Percentiles rank a stretch among this genome's conserved stretches.
phyloP scores from a whole-genome alignment of 2,329 filamentous ascomycete genomes.

The Trichoderma brevicompactum region DNA sequence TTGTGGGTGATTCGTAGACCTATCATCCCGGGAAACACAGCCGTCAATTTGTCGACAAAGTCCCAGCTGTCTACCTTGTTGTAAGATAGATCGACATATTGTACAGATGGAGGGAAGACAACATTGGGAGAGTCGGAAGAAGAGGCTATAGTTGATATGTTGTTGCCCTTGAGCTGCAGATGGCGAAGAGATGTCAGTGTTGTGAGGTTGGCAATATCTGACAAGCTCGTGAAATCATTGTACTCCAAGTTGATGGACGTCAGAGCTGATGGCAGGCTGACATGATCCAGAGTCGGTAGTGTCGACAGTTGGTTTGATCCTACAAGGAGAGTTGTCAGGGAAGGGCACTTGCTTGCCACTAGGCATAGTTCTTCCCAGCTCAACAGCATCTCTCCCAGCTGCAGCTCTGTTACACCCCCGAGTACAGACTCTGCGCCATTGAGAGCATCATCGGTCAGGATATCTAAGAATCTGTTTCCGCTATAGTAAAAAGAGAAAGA shows the following conservation, averaged over 20 bases:
- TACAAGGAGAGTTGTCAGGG: constrained; percentile 55
- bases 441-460: constrained; percentile 45
- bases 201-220: constrained; percentile 60
- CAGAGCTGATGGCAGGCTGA: constrained; percentile 55
- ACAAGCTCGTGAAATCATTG: constrained; percentile 67
- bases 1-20: constrained; percentile 84
- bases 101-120: constrained; percentile 58
- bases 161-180: constrained; percentile 77
- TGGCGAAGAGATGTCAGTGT: constrained; percentile 58
- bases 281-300: constrained; percentile 50
- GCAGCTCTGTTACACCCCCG: constrained; percentile 60
- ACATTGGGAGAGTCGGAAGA: constrained; percentile 40
- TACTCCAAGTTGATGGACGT: constrained; percentile 71
- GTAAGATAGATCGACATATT: constrained; percentile 74
- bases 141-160: constrained; percentile 55
- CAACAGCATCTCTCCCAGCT: constrained; percentile 69
- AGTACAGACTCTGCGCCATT: constrained; percentile 49
- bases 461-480: constrained; percentile 69
- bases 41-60: constrained; percentile 71
- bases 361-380: constrained; percentile 66
- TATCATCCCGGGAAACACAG: constrained; percentile 71
- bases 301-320: constrained; percentile 62
- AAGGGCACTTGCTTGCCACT: constrained; percentile 57
- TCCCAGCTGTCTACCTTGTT: constrained; percentile 72
- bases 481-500: constrained; percentile 47